phyloP scores from a whole-genome alignment of 805 yeast genomes.

The Teunomyces funiuensis region DNA sequence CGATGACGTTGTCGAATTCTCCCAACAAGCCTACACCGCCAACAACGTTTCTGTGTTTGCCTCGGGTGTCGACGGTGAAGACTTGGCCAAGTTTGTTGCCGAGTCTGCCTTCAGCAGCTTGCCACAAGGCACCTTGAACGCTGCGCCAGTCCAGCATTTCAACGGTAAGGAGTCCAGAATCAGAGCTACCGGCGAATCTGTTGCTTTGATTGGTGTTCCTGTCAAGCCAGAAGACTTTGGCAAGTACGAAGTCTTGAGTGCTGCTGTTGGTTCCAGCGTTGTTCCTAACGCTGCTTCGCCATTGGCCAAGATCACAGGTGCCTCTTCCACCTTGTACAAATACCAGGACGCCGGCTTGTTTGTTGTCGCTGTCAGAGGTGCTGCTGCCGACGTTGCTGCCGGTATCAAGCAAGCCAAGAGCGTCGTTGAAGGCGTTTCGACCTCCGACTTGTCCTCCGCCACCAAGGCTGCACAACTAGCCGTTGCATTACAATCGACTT shows the following conservation, averaged over 20 bases:
- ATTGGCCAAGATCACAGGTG: conserved; percentile 46
- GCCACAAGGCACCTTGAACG: conserved; percentile 56
- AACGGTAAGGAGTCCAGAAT: conserved; percentile 70
- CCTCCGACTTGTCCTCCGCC: conserved; percentile 58
- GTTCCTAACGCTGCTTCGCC: conserved; percentile 58
- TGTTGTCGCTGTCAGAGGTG: conserved; percentile 63
- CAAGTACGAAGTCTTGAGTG: conserved; percentile 67
- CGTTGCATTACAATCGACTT: conserved; percentile 41
- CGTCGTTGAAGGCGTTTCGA: conserved; percentile 29
- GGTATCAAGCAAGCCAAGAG: conserved; percentile 62
- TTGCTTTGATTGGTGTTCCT: conserved; percentile 83
- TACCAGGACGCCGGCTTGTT: conserved; percentile 83
- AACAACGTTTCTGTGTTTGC: conserved; percentile 72
- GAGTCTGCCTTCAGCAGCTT: conserved; percentile 65
- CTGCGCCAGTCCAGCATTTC: conserved; percentile 42
- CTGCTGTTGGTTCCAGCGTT: conserved; percentile 58
- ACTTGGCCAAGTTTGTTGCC: conserved; percentile 63
- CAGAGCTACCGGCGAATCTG: conserved; percentile 62
- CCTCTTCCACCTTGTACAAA: conserved; percentile 55
- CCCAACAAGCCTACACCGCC: conserved; percentile 64
- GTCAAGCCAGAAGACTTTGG: conserved; percentile 62
- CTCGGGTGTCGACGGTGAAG: conserved; percentile 70
- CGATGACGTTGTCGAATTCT: conserved; percentile 67
- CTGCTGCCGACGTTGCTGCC: conserved; percentile 53
- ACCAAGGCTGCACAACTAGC: conserved; percentile 43